Base-by-base conservation (phyloP, 495 filamentous ascomycete genomes). In the Diplogelasinospora grovesii region DNA sequence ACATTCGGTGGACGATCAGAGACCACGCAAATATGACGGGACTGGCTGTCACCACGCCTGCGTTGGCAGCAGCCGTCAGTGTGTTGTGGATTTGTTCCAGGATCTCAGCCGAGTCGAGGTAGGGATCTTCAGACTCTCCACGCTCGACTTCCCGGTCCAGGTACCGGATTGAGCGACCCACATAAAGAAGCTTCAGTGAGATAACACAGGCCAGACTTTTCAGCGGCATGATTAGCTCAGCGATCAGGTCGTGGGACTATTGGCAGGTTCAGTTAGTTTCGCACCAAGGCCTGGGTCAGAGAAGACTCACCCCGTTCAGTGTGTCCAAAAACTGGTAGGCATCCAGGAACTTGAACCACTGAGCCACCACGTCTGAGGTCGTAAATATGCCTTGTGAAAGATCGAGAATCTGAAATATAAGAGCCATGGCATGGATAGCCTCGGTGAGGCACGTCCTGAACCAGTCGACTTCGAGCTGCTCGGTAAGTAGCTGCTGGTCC, bases 21-120 rank as follows among this genome's bases (percentile, higher is more conserved):
- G 79, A 74, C 88, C 87, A 95, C 7, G 84, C 75, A 39, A 88
- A 82, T 18, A 81, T 68, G 18, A 81, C 76, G 8, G 84, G 84
- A 36, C 72, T 79, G 2, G 81, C 81, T 14, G 72, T 71, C 15
- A 42, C 50, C 8, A 67, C 44, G n/a, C 61, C 62, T 0, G 59
- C 49, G 9, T 63, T 56, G 28, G 73, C 65, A 4, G 78, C 78
- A 14, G 59, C 53, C 20, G 64, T 59, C 4, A 90, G 56, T 14
- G 79, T 71, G 26, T 73, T 71, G 47, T 84, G 84, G 10, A 94
- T 72, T 35, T 79, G 66, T 14, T 68, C 65, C 27, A 90, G 66
- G 4, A 79, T 70, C 5, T 73, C 69, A 19, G 74, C 73, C 16
- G 80, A 76, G 5, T 75, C 58, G 25, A 87, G 71, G 52, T 85